Conservation (phyloP, 2,329 filamentous ascomycete genomes). For the Exophiala sideris region DNA sequence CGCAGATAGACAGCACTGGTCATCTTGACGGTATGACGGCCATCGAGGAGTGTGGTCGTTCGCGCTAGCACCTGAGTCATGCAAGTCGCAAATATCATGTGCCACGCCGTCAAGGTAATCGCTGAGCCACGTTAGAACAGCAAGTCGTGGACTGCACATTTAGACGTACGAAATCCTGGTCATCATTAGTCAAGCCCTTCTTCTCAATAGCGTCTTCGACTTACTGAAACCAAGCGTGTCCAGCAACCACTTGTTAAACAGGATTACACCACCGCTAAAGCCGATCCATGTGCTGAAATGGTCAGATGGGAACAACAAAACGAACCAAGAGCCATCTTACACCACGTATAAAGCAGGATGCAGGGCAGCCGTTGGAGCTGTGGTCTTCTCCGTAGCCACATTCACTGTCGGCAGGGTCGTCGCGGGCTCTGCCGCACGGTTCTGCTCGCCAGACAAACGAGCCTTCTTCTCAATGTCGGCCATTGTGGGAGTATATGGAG, state of each 20-base stretch:
- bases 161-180: slow-evolving; percentile 16
- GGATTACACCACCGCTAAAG: slow-evolving; percentile 87
- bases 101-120: slow-evolving; percentile 40
- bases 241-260: slow-evolving; percentile 99
- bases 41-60: slow-evolving; percentile 85
- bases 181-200: background rate
- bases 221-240: slow-evolving; percentile 61
- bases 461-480: too few species aligned
- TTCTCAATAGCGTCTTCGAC: slow-evolving; percentile 22
- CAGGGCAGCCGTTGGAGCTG: slow-evolving; percentile 37
- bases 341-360: slow-evolving; percentile 81
- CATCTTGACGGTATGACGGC: slow-evolving; percentile 95
- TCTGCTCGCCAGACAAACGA: too few species aligned
- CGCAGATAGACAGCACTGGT: slow-evolving; percentile 88
- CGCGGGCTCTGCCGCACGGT: too few species aligned
- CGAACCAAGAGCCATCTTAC: slow-evolving; percentile 37
- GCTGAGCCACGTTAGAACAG: too few species aligned
- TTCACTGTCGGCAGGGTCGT: too few species aligned
- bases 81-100: slow-evolving; percentile 85
- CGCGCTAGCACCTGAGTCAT: slow-evolving; percentile 93
- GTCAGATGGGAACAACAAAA: background rate
- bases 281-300: slow-evolving; percentile 76
- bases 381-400: too few species aligned
- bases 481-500: too few species aligned
- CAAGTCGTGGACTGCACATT: too few species aligned